phyloP scores from a whole-genome alignment of 495 filamentous ascomycete species.

The Xylaria cubensis region DNA sequence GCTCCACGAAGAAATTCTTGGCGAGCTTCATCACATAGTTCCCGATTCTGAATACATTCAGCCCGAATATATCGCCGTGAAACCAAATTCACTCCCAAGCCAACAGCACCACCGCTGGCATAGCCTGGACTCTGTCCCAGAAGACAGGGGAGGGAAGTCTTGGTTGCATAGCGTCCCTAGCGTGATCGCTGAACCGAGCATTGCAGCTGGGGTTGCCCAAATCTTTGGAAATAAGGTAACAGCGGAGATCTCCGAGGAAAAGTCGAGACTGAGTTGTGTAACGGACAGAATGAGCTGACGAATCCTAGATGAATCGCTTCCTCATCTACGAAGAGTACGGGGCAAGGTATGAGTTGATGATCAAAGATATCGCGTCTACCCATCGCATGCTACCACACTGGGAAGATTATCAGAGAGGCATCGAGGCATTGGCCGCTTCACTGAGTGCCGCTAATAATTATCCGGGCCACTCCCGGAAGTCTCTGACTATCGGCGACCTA shows the following conservation, averaged over 20 bases:
- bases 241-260: slow-evolving; percentile 27
- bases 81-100: slow-evolving; percentile 31
- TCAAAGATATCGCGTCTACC: slow-evolving; percentile 73
- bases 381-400: slow-evolving; percentile 76
- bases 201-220: slow-evolving; percentile 76
- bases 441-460: slow-evolving; percentile 72
- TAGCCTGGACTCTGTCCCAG: slow-evolving; percentile 66
- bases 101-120: slow-evolving; percentile 61
- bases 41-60: slow-evolving; percentile 68
- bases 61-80: slow-evolving; percentile 39
- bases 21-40: slow-evolving; percentile 66
- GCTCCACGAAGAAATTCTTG: slow-evolving; percentile 72
- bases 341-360: slow-evolving; percentile 82
- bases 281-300: slow-evolving; percentile 23
- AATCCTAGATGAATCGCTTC: slow-evolving; percentile 70
- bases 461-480: slow-evolving; percentile 68
- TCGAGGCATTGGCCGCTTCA: slow-evolving; percentile 83
- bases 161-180: slow-evolving; percentile 56
- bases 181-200: slow-evolving; percentile 70
- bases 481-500: slow-evolving; percentile 81
- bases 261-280: slow-evolving; percentile 30
- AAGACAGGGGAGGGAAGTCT: slow-evolving; percentile 48
- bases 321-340: slow-evolving; percentile 88
- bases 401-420: slow-evolving; percentile 81
- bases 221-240: slow-evolving; percentile 77